Conservation (phyloP, 1,284 basidiomycete genomes). For the Bjerkandera adusta region DNA sequence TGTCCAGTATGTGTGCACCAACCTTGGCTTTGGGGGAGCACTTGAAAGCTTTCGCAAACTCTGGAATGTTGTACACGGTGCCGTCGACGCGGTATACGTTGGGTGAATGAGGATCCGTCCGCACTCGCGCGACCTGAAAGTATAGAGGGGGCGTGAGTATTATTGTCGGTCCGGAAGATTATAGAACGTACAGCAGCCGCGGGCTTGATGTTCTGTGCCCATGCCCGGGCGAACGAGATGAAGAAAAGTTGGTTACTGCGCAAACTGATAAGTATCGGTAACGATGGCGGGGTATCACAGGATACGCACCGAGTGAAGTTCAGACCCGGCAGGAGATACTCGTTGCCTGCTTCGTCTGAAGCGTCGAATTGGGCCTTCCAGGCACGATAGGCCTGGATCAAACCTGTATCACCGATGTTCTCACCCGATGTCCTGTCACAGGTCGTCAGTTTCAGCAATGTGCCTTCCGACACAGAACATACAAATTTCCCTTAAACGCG, state of each 20-base stretch:
- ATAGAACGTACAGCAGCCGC: slow-evolving; percentile 57
- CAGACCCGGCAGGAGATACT: slow-evolving; percentile 81
- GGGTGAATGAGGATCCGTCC: slow-evolving; percentile 89
- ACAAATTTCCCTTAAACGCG: slow-evolving; percentile 66
- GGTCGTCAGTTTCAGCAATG: slow-evolving; percentile 14
- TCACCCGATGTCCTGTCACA: slow-evolving; percentile 73
- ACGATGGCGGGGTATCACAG: neutral
- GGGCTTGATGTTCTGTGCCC: slow-evolving; percentile 75
- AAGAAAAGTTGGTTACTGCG: slow-evolving; percentile 87
- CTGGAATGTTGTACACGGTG: slow-evolving; percentile 76
- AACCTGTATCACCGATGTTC: slow-evolving; percentile 86
- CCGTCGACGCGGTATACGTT: slow-evolving; percentile 78
- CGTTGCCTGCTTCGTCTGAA: slow-evolving; percentile 53
- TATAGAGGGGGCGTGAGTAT: slow-evolving; percentile 27
- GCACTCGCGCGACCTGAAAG: slow-evolving; percentile 68
- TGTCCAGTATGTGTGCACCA: slow-evolving; percentile 15
- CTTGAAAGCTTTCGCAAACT: slow-evolving; percentile 77
- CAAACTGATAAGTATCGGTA: neutral
- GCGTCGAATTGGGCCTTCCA: slow-evolving; percentile 73
- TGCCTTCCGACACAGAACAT: slow-evolving; percentile 24
- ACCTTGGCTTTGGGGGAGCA: slow-evolving; percentile 73
- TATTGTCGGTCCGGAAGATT: slow-evolving; percentile 1
- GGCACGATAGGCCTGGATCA: slow-evolving; percentile 85
- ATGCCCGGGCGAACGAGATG: slow-evolving; percentile 79
- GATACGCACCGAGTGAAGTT: slow-evolving; percentile 62